These are phyloP conservation scores for Phaeosphaeria sp. DNA, from an alignment of 2,329 filamentous ascomycete species.

Conservation along the genomic window DNA sequence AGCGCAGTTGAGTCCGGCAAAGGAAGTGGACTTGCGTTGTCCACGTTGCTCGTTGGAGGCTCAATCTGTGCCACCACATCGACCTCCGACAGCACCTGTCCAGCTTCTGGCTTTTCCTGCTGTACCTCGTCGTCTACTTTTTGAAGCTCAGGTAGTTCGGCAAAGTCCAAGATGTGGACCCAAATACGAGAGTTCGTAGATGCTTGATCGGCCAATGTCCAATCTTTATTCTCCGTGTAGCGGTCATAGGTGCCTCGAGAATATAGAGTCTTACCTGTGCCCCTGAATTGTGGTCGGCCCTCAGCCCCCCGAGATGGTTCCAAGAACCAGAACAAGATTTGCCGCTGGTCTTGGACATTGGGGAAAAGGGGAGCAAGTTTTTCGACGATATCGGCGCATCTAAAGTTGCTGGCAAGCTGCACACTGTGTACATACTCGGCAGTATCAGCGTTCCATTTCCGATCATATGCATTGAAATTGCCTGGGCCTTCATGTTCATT, in stretches of 20 bases:
- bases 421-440: slow-evolving; percentile 26
- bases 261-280: slow-evolving; percentile 41
- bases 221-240: slow-evolving; percentile 31
- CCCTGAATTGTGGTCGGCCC: slow-evolving; percentile 36
- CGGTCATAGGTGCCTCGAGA: slow-evolving; percentile 39
- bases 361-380: slow-evolving; percentile 35
- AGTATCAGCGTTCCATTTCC: slow-evolving; percentile 22
- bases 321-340: slow-evolving; percentile 51
- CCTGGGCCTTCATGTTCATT: slow-evolving; percentile 46
- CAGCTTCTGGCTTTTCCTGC: slow-evolving; percentile 1
- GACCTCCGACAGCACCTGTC: background rate
- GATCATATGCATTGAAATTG: slow-evolving; percentile 41
- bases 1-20: slow-evolving; percentile 14
- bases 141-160: slow-evolving; percentile 38
- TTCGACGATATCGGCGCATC: slow-evolving; percentile 36
- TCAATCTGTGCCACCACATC: background rate
- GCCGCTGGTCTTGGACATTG: slow-evolving; percentile 44
- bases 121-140: slow-evolving; percentile 15
- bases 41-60: slow-evolving; percentile 6
- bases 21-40: slow-evolving; percentile 1
- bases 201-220: slow-evolving; percentile 31
- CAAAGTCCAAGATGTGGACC: slow-evolving; percentile 41
- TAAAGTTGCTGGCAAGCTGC: slow-evolving; percentile 29
- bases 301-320: slow-evolving; percentile 38
- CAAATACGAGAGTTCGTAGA: slow-evolving; percentile 39